Base-by-base conservation (phyloP, 441 rosid genomes). In the Populus hybrid region DNA sequence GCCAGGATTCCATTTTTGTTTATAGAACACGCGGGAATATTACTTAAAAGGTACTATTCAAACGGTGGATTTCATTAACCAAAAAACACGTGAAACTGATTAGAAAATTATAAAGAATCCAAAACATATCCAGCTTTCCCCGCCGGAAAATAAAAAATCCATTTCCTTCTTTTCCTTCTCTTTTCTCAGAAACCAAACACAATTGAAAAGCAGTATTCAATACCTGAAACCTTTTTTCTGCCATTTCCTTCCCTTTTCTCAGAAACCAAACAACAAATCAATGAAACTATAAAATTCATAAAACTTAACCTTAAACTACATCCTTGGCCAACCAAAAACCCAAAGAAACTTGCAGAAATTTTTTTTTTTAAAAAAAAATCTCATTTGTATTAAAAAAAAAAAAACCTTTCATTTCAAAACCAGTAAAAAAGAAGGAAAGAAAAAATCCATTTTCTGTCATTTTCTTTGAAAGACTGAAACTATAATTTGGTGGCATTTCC, bases 181-280 rank as follows among this genome's bases (percentile, higher is more conserved):
- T 23, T 40, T 38, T 18, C 24, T 45, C 12, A 11, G 6, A 64
- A 26, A 45, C 31, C 28, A 12, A 69, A 64, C 24, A 72, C 73
- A 5, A 10, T 2, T 40, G 4, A 45, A 64, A 69, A 29, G 18
- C 26, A 2, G 3, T 28, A 63, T 33, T 45, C 35, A 29, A 29
- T 10, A 3, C 10, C 21, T 26, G 10, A 16, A 66, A 36, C 2
- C 66, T 6, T 28, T 31, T 40, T 35, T 21, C 23, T 40, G 10
- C 11, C 21, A 7, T 64, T 74, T 40, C 40, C 20, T 53, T 72
- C 8, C 2, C 5, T 45, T 76, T 75, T 78, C 68, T 76, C 73
- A 71, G 65, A 64, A 77, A 72, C 61, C 75, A 78, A 80, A 79
- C 66, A 35, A 3, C n/a, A 14, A 11, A 68, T 31, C 4, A 16